A percentile compares a stretch with the other conserved stretches of the same genome.
These are phyloP conservation scores for Pseudocercospora crystallina DNA, from an alignment of 2,329 filamentous ascomycete species.

Conservation along the genomic window DNA sequence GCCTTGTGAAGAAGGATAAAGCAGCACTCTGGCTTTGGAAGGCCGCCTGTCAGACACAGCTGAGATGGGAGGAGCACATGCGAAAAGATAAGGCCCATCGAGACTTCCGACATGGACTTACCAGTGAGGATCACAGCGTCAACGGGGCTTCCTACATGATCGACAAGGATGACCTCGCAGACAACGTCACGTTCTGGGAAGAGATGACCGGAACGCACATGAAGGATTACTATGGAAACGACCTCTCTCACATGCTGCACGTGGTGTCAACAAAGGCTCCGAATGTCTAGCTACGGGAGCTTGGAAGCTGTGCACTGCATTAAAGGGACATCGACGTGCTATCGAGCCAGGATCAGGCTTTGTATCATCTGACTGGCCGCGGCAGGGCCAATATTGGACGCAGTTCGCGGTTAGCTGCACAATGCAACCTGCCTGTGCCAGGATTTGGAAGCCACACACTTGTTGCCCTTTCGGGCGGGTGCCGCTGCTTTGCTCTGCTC, in stretches of 20 bases:
- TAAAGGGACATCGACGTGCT: no score
- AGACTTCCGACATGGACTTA: not conserved
- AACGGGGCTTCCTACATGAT: slow-evolving; percentile 6
- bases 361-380: no score
- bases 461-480: no score
- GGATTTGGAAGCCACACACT: no score
- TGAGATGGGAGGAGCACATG: slow-evolving; percentile 21
- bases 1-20: slow-evolving; percentile 18
- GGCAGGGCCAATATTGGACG: no score
- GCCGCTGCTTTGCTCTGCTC: no score
- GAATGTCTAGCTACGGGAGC: no score
- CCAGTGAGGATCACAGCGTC: not conserved
- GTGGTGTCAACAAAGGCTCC: no score
- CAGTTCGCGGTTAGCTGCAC: no score
- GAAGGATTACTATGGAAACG: slow-evolving; percentile 22
- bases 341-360: no score
- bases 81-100: slow-evolving; percentile 1
- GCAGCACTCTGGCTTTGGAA: slow-evolving; percentile 26
- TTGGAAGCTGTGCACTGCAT: no score
- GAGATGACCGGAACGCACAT: slow-evolving; percentile 11
- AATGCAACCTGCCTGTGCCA: no score
- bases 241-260: slow-evolving; percentile 15
- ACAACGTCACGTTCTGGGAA: slow-evolving; percentile 12
- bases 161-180: slow-evolving; percentile 7
- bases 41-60: slow-evolving; percentile 19